phyloP scores from a whole-genome alignment of 345 rosid species.

The Kernera saxatilis region DNA sequence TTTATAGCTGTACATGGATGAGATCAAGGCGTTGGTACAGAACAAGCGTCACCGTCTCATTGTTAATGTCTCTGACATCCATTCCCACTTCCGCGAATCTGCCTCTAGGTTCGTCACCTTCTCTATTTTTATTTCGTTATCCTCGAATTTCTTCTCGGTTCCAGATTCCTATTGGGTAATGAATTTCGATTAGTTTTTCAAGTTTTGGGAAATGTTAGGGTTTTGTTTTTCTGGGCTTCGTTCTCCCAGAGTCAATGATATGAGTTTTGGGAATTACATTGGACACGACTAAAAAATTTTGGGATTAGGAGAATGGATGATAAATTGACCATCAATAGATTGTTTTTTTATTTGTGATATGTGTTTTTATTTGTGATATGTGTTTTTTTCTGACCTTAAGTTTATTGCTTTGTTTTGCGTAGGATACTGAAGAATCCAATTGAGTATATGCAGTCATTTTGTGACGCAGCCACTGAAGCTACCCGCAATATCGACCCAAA shows the following conservation, averaged over 20 bases:
- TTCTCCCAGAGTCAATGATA: not conserved
- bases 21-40: constrained; percentile 75
- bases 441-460: constrained; percentile 87
- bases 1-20: constrained; percentile 64
- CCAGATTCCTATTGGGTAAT: not conserved
- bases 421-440: constrained; percentile 78
- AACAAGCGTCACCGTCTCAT: constrained; percentile 92
- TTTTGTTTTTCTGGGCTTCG: too few species aligned
- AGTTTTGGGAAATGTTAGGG: not conserved
- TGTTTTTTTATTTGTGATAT: not conserved
- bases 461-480: constrained; percentile 87
- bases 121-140: not conserved
- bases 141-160: not conserved
- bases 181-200: not conserved
- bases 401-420: not conserved
- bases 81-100: constrained; percentile 52
- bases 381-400: not conserved
- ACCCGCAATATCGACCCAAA: constrained; percentile 63
- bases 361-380: not conserved
- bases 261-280: not conserved
- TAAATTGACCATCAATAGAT: not conserved
- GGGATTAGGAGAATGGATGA: too few species aligned
- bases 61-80: constrained; percentile 84
- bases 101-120: constrained; percentile 46
- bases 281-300: too few species aligned